Evolutionary conservation across 2,329 filamentous ascomycete genomes (phyloP).

Genomic region (Aspergillus uvarum): DNA sequence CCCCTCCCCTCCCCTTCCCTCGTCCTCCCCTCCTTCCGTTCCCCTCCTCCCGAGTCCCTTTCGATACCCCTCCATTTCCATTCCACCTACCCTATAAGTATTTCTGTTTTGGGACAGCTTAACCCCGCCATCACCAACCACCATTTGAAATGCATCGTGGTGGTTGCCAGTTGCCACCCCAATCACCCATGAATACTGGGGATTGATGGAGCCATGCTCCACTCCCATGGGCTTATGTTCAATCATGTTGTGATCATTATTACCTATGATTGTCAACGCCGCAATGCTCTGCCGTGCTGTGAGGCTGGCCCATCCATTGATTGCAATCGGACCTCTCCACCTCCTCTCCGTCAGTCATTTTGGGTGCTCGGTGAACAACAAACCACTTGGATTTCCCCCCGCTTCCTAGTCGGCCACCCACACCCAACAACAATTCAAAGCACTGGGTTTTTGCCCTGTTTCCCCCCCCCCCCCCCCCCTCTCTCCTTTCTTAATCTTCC

Average conservation of each 20-base stretch:
- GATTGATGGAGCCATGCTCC: background rate
- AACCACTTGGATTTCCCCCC: conserved; percentile 26
- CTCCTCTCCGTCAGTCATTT: conserved; percentile 28
- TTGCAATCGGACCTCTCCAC: conserved; percentile 21
- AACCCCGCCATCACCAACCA: too few relatives aligned
- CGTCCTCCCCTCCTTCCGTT: background rate
- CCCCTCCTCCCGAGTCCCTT: background rate
- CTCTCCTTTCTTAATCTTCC: background rate
- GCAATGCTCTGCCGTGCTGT: background rate
- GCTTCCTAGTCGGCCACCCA: conserved; percentile 34
- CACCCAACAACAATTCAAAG: conserved; percentile 22
- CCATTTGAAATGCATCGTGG: background rate
- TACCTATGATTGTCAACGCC: background rate
- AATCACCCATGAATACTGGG: background rate
- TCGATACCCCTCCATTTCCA: too few relatives aligned
- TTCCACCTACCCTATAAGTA: too few relatives aligned
- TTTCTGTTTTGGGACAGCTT: too few relatives aligned
- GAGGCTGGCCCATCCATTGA: conserved; percentile 14
- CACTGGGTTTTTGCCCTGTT: conserved; percentile 13
- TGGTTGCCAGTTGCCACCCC: background rate
- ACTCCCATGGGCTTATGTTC: background rate
- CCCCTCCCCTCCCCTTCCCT: conserved; percentile 8
- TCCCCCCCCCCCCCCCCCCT: background rate
- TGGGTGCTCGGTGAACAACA: conserved; percentile 43
- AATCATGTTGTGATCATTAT: background rate